Evolutionary conservation across 2,329 filamentous ascomycete genomes (phyloP).

Genomic region (Trichoderma sp.): DNA sequence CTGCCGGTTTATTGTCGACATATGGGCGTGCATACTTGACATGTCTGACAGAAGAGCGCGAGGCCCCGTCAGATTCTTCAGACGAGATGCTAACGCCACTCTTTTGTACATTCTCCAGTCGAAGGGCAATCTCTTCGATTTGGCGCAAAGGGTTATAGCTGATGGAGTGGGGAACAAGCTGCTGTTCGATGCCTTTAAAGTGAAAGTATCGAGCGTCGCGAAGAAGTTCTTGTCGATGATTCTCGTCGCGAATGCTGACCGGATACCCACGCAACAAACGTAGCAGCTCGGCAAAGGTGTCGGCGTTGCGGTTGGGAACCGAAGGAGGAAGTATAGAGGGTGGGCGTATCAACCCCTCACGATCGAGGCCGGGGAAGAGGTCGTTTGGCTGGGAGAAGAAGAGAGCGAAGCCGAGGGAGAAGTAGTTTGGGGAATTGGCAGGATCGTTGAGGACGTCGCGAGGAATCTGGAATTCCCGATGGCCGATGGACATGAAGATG

Average conservation of each 20-base stretch:
- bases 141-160: constrained; percentile 68
- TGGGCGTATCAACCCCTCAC: constrained; percentile 75
- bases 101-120: constrained; percentile 84
- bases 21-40: constrained; percentile 82
- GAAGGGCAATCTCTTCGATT: constrained; percentile 72
- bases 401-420: constrained; percentile 82
- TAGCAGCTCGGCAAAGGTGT: constrained; percentile 78
- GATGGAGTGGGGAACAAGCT: constrained; percentile 73
- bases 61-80: constrained; percentile 37
- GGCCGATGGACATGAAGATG: constrained; percentile 89
- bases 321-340: constrained; percentile 81
- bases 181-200: constrained; percentile 86
- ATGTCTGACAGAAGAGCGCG: constrained; percentile 42
- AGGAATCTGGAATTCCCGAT: constrained; percentile 83
- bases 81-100: constrained; percentile 69
- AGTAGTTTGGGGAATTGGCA: constrained; percentile 94
- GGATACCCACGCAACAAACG: constrained; percentile 82
- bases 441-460: constrained; percentile 81
- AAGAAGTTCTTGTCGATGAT: constrained; percentile 73
- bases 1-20: constrained; percentile 69
- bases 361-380: constrained; percentile 80
- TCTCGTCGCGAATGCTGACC: constrained; percentile 69
- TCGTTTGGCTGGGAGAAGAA: constrained; percentile 81
- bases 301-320: constrained; percentile 77
- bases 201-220: constrained; percentile 91